Percentiles rank a stretch among this genome's conserved stretches.
phyloP scores from a whole-genome alignment of 2,329 filamentous ascomycete genomes.

The Colletotrichum sp. region DNA sequence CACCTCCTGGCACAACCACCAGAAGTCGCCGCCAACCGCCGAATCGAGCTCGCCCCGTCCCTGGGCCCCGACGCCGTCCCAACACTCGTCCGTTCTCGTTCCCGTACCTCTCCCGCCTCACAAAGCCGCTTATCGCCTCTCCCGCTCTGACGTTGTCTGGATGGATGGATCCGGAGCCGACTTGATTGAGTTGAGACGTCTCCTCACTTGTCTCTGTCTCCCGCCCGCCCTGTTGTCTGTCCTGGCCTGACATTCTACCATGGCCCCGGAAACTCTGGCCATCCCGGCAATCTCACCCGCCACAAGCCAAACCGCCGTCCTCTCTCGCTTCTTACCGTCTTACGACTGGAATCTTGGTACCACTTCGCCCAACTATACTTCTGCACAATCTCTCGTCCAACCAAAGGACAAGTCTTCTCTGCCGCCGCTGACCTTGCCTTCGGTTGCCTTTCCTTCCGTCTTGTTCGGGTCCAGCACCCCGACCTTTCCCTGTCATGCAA shows the following conservation, averaged over 20 bases:
- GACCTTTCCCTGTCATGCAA: not conserved
- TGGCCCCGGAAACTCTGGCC: constrained; percentile 9
- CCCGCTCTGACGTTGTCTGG: not conserved
- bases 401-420: not conserved
- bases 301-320: not conserved
- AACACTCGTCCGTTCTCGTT: not conserved
- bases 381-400: not conserved
- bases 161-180: not conserved
- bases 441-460: not conserved
- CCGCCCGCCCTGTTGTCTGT: not conserved
- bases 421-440: not conserved
- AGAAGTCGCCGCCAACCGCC: not conserved
- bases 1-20: not conserved
- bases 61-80: not conserved
- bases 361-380: not conserved
- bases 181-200: not conserved
- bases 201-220: not conserved
- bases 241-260: not conserved
- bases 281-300: constrained; percentile 2
- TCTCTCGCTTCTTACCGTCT: constrained; percentile 14
- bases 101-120: not conserved
- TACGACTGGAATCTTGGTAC: constrained; percentile 6
- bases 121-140: not conserved
- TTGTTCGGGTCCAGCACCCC: not conserved
- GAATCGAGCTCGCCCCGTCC: not conserved